These are phyloP conservation scores for Chlamydomonas reinhardtii DNA, from an alignment of 163 green algal genomes.

Conservation along the genomic window DNA sequence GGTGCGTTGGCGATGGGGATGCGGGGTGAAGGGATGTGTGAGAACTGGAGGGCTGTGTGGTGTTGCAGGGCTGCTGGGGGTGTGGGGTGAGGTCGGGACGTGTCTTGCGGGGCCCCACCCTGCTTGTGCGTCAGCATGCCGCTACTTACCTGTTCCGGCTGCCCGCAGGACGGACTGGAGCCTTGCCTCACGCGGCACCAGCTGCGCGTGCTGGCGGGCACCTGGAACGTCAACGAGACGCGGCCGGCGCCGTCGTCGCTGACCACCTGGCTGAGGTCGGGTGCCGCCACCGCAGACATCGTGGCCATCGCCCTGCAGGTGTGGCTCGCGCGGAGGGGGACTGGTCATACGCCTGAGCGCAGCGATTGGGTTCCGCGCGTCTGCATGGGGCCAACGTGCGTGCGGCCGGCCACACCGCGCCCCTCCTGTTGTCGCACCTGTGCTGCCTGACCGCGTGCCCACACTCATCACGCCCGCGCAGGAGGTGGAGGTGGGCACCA, in stretches of 20 bases:
- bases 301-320: constrained; percentile 88
- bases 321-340: neutral
- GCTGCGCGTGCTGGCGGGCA: constrained; percentile 63
- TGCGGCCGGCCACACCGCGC: too few species aligned
- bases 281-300: constrained; percentile 65
- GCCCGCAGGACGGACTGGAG: constrained; percentile 42
- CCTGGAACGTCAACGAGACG: constrained; percentile 93
- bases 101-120: neutral
- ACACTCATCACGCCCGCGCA: constrained; percentile 32
- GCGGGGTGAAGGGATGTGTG: too few species aligned
- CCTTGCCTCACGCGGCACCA: constrained; percentile 49
- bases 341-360: too few species aligned
- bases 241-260: constrained; percentile 42
- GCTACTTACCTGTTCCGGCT: too few species aligned
- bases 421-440: too few species aligned
- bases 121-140: too few species aligned
- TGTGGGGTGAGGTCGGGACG: too few species aligned
- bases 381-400: too few species aligned
- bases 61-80: too few species aligned
- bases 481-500: constrained; percentile 95
- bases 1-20: constrained; percentile 8
- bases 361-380: too few species aligned
- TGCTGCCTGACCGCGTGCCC: too few species aligned
- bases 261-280: constrained; percentile 50
- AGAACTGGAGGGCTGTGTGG: too few species aligned